Evolutionary conservation across 1,139 yeast species (phyloP), one percentile per base, ranked within the genome.

Genomic region (Blastobotrys apis): DNA sequence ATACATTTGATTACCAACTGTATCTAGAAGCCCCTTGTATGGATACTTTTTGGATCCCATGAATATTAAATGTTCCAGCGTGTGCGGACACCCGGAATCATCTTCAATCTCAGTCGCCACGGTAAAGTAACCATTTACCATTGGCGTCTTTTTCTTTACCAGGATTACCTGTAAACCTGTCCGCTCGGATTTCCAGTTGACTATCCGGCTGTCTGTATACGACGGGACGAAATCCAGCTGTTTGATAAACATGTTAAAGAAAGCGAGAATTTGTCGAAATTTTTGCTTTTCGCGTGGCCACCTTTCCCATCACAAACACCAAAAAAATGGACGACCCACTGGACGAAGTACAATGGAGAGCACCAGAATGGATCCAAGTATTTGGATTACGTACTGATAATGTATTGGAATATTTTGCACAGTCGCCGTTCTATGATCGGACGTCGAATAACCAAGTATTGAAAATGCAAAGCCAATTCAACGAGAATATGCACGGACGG

Each of bases 281-380:
- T 12, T 6, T 27, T 27, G n/a, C 15, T 29, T 29, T 32, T 13
- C 34, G 34, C 34, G 34, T 15, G 6, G 8, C 15, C 21, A 32
- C 9, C 17, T 17, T 15, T 16, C 4, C 21, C 34, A 15, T 32
- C 34, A 32, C 34, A 15, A 8, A 9, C 34, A 32, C n/a, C 34
- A 32, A 13, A 27, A 38, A 30, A 27, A 33, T 19, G 15, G 29
- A 38, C 6, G 33, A 52, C 29, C 49, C 50, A 13, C 57, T 87
- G 39, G 97, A 90, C 60, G 97, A 92, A 60, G 74, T 92, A 41
- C 97, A 90, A 64, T 92, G 98, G 98, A 80, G 90, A 53, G 84
- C 94, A 5, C 98, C 98, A 0, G 98, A 92, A 64, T 92, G 96
- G 90, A 87, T 92, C 53, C 95, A 87, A 62, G 78, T 81, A 48